A percentile compares a stretch with the other conserved stretches of the same genome.
These are phyloP conservation scores for Silene noctiflora DNA, from an alignment of 179 eudicot genomes.

Conservation along the genomic window DNA sequence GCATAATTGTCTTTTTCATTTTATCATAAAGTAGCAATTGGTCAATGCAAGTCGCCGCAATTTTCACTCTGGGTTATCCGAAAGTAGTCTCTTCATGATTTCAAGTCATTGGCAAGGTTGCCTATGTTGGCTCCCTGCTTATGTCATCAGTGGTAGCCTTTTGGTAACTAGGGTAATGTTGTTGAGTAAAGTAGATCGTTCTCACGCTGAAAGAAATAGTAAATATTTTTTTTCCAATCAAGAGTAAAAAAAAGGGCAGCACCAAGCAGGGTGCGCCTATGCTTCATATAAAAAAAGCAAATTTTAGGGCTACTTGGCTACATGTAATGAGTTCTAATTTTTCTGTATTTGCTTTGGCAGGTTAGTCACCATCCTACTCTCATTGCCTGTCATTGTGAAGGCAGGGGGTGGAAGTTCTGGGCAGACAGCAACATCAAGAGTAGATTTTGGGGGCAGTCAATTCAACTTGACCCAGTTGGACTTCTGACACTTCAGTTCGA, in stretches of 20 bases:
- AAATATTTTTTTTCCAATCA: background rate
- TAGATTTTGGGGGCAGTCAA: slow-evolving; percentile 84
- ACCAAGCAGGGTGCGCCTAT: background rate
- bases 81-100: too few relatives aligned
- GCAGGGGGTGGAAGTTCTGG: slow-evolving; percentile 89
- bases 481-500: slow-evolving; percentile 63
- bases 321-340: slow-evolving; percentile 5
- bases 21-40: background rate
- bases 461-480: slow-evolving; percentile 90
- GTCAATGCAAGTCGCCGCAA: background rate
- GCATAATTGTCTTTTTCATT: background rate
- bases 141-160: too few relatives aligned
- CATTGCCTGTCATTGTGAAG: slow-evolving; percentile 87
- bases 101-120: too few relatives aligned
- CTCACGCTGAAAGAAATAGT: background rate
- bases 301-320: background rate
- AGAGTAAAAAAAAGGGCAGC: background rate
- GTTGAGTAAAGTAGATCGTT: background rate
- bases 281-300: background rate
- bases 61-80: too few relatives aligned
- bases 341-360: slow-evolving; percentile 34
- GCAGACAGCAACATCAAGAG: slow-evolving; percentile 76
- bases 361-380: slow-evolving; percentile 91
- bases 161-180: too few relatives aligned
- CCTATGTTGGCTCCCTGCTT: too few relatives aligned